A percentile compares a stretch with the other conserved stretches of the same genome.
phyloP scores from a whole-genome alignment of 2,329 filamentous ascomycete species.

The Penicillium janthinellum region DNA sequence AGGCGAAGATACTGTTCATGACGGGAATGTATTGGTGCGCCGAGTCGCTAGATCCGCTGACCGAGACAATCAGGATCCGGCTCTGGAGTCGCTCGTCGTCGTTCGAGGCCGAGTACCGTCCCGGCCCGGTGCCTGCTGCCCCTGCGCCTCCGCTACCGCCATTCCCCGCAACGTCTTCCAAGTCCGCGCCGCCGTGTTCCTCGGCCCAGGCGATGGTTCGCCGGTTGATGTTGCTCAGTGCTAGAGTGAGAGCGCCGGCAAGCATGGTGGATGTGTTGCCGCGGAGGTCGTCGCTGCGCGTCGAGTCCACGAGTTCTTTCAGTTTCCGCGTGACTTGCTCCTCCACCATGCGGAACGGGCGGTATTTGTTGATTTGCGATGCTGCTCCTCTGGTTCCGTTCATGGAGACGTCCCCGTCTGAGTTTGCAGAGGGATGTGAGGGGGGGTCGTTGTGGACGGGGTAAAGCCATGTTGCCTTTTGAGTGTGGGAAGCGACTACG shows the following conservation, averaged over 20 bases:
- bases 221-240: conserved; percentile 89
- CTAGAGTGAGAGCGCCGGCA: conserved; percentile 85
- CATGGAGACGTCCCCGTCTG: conserved; percentile 62
- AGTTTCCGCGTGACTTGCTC: conserved; percentile 75
- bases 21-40: conserved; percentile 93
- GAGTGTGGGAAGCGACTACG: conserved; percentile 84
- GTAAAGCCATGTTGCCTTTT: conserved; percentile 87
- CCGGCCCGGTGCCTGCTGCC: conserved; percentile 29
- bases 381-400: conserved; percentile 42
- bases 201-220: conserved; percentile 66
- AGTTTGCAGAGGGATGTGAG: conserved; percentile 19
- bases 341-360: conserved; percentile 86
- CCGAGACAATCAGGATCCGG: conserved; percentile 86
- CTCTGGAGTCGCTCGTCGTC: conserved; percentile 61
- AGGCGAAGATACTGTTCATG: conserved; percentile 98
- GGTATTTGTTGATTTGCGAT: conserved; percentile 79
- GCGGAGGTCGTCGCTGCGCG: conserved; percentile 62
- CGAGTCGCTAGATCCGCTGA: conserved; percentile 85
- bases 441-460: conserved; percentile 52
- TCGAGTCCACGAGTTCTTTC: conserved; percentile 69
- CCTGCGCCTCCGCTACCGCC: conserved; percentile 31
- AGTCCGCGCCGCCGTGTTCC: conserved; percentile 51
- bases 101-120: conserved; percentile 27
- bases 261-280: conserved; percentile 77
- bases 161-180: conserved; percentile 41